Conservation (phyloP, 2,329 filamentous ascomycete genomes). For the Penicillium sp. region DNA sequence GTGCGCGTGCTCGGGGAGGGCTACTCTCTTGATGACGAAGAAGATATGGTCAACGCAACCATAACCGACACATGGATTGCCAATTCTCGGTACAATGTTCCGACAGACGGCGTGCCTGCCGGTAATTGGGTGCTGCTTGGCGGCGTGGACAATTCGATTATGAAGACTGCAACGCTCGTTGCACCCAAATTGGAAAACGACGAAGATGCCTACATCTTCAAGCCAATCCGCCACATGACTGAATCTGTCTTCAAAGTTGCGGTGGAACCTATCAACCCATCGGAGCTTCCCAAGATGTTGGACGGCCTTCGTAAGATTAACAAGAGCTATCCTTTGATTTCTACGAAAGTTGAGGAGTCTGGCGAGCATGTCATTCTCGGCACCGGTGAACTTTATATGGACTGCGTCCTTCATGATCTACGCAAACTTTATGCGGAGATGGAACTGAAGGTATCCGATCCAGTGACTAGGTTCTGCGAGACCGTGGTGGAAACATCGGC, state of each 20-base stretch:
- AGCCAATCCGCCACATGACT: constrained; percentile 87
- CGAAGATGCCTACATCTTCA: constrained; percentile 94
- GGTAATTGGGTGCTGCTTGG: constrained; percentile 90
- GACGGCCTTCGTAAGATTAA: constrained; percentile 95
- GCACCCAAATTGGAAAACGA: constrained; percentile 74
- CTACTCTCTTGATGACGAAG: constrained; percentile 94
- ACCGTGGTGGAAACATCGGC: constrained; percentile 96
- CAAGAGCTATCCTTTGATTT: constrained; percentile 93
- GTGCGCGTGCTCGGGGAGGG: constrained; percentile 91
- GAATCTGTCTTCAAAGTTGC: constrained; percentile 97
- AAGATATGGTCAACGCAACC: constrained; percentile 88
- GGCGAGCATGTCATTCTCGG: constrained; percentile 94
- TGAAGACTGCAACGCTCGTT: constrained; percentile 92
- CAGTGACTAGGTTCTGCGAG: constrained; percentile 95
- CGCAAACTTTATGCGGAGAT: constrained; percentile 94
- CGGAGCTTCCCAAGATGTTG: constrained; percentile 96
- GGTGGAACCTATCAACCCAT: constrained; percentile 96
- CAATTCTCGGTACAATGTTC: constrained; percentile 88
- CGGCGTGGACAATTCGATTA: constrained; percentile 94
- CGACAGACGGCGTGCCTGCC: constrained; percentile 85
- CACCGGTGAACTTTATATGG: constrained; percentile 99
- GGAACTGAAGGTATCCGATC: constrained; percentile 98
- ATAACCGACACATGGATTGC: constrained; percentile 85
- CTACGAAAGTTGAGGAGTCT: constrained; percentile 96
- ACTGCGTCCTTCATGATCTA: constrained; percentile 93